phyloP scores from a whole-genome alignment of 768 basidiomycete genomes.

The Pholiota conissans region DNA sequence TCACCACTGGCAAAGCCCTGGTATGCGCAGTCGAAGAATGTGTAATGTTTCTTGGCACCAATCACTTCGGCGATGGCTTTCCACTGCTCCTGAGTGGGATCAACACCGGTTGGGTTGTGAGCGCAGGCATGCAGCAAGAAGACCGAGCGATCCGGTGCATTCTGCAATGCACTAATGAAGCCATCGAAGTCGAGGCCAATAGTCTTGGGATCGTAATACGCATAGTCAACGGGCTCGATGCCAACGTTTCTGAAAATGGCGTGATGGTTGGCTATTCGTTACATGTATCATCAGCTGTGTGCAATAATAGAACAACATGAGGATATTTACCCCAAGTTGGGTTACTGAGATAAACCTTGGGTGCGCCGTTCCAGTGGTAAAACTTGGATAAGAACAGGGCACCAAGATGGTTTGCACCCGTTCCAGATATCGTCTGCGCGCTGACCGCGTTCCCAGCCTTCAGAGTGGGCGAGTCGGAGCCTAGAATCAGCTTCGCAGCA shows the following conservation, averaged over 20 bases:
- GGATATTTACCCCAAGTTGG: constrained; percentile 86
- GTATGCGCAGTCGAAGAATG: constrained; percentile 96
- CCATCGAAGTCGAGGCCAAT: constrained; percentile 83
- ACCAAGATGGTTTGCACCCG: constrained; percentile 93
- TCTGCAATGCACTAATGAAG: constrained; percentile 57
- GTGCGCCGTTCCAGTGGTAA: constrained; percentile 70
- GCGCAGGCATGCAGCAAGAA: constrained; percentile 94
- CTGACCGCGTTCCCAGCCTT: constrained; percentile 70
- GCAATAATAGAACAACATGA: background rate
- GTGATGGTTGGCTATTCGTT: constrained; percentile 75
- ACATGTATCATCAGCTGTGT: constrained; percentile 5
- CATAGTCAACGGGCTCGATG: constrained; percentile 82
- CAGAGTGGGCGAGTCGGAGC: constrained; percentile 68
- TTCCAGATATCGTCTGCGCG: constrained; percentile 94
- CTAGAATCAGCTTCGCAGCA: constrained; percentile 83
- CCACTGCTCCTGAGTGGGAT: constrained; percentile 91
- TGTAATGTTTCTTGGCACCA: constrained; percentile 73
- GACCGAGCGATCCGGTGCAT: constrained; percentile 74
- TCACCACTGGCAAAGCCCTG: constrained; percentile 96
- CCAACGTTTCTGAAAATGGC: constrained; percentile 91
- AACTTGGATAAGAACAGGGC: constrained; percentile 84
- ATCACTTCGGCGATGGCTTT: constrained; percentile 70
- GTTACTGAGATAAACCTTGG: constrained; percentile 81
- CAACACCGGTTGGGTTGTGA: constrained; percentile 96
- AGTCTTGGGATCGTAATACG: constrained; percentile 93